phyloP scores from a whole-genome alignment of 345 rosid genomes.

The Populus pruinosa region DNA sequence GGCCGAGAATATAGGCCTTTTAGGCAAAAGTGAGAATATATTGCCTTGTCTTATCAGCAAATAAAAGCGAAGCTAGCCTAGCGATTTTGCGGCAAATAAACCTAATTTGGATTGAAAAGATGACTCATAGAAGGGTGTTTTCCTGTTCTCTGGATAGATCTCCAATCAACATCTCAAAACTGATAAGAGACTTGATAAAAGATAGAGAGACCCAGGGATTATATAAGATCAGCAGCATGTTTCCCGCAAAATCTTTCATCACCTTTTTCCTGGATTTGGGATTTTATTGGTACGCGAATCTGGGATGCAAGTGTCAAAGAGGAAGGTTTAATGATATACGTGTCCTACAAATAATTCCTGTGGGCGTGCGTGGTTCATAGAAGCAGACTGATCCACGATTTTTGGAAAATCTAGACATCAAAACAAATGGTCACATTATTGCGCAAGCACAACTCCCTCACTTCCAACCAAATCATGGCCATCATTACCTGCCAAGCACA shows the following conservation, averaged over 20 bases:
- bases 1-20: constrained; percentile 36
- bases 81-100: not conserved
- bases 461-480: not conserved
- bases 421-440: not conserved
- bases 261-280: not conserved
- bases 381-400: not conserved
- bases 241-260: not conserved
- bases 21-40: not conserved
- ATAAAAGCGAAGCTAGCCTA: not conserved
- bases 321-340: not conserved
- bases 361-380: not conserved
- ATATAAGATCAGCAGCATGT: not conserved
- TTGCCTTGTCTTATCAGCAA: not conserved
- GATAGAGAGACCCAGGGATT: not conserved
- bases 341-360: not conserved
- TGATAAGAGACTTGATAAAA: not conserved
- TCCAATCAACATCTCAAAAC: constrained; percentile 1
- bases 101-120: not conserved
- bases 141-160: not conserved
- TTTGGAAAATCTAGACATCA: not conserved
- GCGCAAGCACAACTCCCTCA: not conserved
- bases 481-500: not conserved
- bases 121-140: not conserved
- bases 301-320: not conserved
- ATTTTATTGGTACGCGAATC: not conserved